These are phyloP conservation scores for Fraxinus xanthoxyloides DNA, from an alignment of 305 asterid species.

Conservation along the genomic window DNA sequence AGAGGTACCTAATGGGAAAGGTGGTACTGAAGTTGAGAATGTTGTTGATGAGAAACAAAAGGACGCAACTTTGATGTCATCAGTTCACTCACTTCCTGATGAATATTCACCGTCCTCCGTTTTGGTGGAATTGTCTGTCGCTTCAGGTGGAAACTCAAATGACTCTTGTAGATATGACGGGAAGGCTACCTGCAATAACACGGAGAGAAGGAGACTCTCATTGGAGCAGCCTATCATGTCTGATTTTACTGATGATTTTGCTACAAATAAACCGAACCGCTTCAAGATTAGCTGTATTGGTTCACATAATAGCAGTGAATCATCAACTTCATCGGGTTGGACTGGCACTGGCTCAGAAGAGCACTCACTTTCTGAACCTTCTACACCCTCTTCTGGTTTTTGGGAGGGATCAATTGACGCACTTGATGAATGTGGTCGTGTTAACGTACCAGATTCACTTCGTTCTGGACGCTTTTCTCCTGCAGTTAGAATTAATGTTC, in stretches of 20 bases:
- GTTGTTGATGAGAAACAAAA: constrained; percentile 27
- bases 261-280: constrained; percentile 22
- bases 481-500: constrained; percentile 24
- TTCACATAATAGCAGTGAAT: constrained; percentile 25
- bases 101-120: constrained; percentile 31
- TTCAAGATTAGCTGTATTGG: constrained; percentile 22
- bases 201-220: constrained; percentile 24
- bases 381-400: constrained; percentile 58
- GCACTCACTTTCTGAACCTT: constrained; percentile 44
- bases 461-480: constrained; percentile 26
- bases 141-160: constrained; percentile 29
- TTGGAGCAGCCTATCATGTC: constrained; percentile 29
- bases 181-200: constrained; percentile 16
- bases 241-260: constrained; percentile 16
- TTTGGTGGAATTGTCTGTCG: constrained; percentile 29
- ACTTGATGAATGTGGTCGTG: constrained; percentile 29
- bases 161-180: constrained; percentile 25
- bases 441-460: constrained; percentile 24
- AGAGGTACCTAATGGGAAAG: constrained; percentile 24
- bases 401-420: constrained; percentile 58
- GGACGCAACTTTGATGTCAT: constrained; percentile 19
- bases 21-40: constrained; percentile 24
- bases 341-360: constrained; percentile 38
- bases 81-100: constrained; percentile 28
- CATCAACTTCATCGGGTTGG: constrained; percentile 38